Percentiles rank a stretch among this genome's conserved stretches.
Evolutionary conservation across 2,329 filamentous ascomycete species (phyloP).

Genomic region (Colletotrichum sp.): DNA sequence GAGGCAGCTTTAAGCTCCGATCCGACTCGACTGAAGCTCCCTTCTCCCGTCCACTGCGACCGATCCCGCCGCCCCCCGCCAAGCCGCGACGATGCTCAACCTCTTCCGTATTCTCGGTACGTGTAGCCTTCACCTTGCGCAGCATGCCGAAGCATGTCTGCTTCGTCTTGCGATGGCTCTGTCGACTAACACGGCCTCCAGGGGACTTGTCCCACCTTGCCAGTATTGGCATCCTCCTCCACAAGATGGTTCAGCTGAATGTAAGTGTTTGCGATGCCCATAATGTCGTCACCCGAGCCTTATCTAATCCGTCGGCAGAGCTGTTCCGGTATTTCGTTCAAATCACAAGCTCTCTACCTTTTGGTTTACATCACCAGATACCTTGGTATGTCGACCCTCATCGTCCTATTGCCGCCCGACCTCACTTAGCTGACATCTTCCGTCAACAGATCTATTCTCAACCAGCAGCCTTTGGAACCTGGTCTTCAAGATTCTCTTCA

Average conservation of each 20-base stretch:
- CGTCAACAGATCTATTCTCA: slow-evolving; percentile 77
- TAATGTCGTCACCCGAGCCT: background rate
- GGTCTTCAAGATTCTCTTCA: slow-evolving; percentile 95
- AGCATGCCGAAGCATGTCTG: background rate
- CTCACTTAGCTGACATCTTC: slow-evolving; percentile 4
- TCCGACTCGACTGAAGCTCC: background rate
- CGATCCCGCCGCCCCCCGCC: slow-evolving; percentile 10
- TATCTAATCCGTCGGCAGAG: slow-evolving; percentile 63
- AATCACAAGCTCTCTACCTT: slow-evolving; percentile 94
- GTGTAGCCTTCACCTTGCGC: slow-evolving; percentile 23
- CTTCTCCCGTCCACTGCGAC: background rate
- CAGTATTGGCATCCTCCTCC: slow-evolving; percentile 92
- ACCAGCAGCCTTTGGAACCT: slow-evolving; percentile 89
- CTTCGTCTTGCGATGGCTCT: slow-evolving; percentile 3
- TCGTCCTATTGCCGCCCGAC: background rate
- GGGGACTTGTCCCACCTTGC: slow-evolving; percentile 94
- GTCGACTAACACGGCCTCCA: slow-evolving; percentile 40
- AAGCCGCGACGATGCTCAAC: slow-evolving; percentile 55
- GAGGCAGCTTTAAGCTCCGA: slow-evolving; percentile 15
- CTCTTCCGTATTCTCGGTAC: slow-evolving; percentile 63
- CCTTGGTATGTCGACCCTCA: slow-evolving; percentile 63
- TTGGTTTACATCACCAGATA: slow-evolving; percentile 94
- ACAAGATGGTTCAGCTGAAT: slow-evolving; percentile 94
- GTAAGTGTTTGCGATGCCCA: slow-evolving; percentile 55
- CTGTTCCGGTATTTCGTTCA: slow-evolving; percentile 97